Evolutionary conservation across 2,329 filamentous ascomycete species (phyloP).

Genomic region (Fusarium dlaminii): DNA sequence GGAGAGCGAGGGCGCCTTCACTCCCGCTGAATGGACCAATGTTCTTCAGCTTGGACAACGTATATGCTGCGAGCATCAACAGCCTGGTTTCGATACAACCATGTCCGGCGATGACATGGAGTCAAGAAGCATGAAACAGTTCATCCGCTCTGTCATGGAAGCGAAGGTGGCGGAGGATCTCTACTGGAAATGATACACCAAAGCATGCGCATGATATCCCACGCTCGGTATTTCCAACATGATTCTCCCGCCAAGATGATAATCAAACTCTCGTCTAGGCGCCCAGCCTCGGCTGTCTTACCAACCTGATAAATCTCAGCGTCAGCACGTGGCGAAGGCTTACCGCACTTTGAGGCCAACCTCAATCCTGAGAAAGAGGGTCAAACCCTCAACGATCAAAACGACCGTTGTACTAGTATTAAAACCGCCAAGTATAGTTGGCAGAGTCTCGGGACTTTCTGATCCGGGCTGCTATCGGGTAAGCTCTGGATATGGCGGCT

Average conservation of each 20-base stretch:
- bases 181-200: constrained; percentile 62
- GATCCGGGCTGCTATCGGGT: constrained; percentile 25
- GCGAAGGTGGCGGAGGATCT: constrained; percentile 63
- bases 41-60: constrained; percentile 71
- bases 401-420: constrained; percentile 3
- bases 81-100: constrained; percentile 52
- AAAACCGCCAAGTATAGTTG: constrained; percentile 23
- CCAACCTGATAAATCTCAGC: constrained; percentile 18
- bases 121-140: constrained; percentile 64
- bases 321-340: constrained; percentile 16
- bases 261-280: constrained; percentile 28
- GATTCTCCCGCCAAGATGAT: constrained; percentile 21
- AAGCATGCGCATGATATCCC: constrained; percentile 13
- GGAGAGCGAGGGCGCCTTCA: constrained; percentile 85
- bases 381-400: constrained; percentile 25
- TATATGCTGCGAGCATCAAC: constrained; percentile 66
- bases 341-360: constrained; percentile 25
- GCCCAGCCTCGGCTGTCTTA: constrained; percentile 18
- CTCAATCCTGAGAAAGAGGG: constrained; percentile 22
- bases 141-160: constrained; percentile 70
- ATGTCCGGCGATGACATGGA: constrained; percentile 56
- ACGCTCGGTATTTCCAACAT: constrained; percentile 7
- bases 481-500: constrained; percentile 19
- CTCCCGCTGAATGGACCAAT: constrained; percentile 77
- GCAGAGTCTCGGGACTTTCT: constrained; percentile 2